These are phyloP conservation scores for Auricularia heimuer DNA, from an alignment of 768 basidiomycete genomes.

Conservation along the genomic window DNA sequence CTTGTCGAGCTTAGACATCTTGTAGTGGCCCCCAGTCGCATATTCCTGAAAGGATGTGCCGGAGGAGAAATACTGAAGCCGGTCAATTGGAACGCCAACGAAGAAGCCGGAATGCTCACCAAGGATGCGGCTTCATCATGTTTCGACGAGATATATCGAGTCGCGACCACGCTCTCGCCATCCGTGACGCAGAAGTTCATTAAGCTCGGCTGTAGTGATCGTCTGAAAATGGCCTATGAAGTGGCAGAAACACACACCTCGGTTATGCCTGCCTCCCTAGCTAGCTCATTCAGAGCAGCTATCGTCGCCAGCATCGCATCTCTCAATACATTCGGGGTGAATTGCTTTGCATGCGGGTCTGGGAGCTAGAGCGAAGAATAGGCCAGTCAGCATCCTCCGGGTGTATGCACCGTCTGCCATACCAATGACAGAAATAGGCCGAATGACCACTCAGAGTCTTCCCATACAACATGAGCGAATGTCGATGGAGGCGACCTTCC, in stretches of 20 bases:
- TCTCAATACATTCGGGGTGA: slow-evolving; percentile 61
- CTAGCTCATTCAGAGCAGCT: slow-evolving; percentile 61
- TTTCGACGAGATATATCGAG: slow-evolving; percentile 87
- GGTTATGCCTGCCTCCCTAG: slow-evolving; percentile 59
- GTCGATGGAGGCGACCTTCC: not conserved
- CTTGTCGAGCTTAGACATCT: slow-evolving; percentile 93
- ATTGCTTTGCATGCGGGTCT: slow-evolving; percentile 64
- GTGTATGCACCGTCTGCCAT: not conserved
- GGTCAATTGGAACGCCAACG: not conserved
- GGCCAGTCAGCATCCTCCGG: not conserved
- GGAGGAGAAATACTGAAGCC: slow-evolving; percentile 78
- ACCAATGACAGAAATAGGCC: slow-evolving; percentile 83
- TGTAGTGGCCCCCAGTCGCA: slow-evolving; percentile 79
- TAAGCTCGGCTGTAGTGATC: slow-evolving; percentile 54
- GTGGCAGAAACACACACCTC: slow-evolving; percentile 38
- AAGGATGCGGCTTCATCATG: slow-evolving; percentile 89
- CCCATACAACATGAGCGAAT: slow-evolving; percentile 2
- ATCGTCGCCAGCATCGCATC: slow-evolving; percentile 88
- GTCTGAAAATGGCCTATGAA: not conserved
- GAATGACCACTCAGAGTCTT: slow-evolving; percentile 97
- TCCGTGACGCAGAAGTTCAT: slow-evolving; percentile 98
- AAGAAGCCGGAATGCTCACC: slow-evolving; percentile 30
- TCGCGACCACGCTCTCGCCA: slow-evolving; percentile 86
- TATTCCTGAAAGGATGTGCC: slow-evolving; percentile 92
- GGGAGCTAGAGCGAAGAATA: slow-evolving; percentile 47